A percentile compares a stretch with the other conserved stretches of the same genome.
Evolutionary conservation across 768 basidiomycete species (phyloP).

Genomic region (Russula sp.): DNA sequence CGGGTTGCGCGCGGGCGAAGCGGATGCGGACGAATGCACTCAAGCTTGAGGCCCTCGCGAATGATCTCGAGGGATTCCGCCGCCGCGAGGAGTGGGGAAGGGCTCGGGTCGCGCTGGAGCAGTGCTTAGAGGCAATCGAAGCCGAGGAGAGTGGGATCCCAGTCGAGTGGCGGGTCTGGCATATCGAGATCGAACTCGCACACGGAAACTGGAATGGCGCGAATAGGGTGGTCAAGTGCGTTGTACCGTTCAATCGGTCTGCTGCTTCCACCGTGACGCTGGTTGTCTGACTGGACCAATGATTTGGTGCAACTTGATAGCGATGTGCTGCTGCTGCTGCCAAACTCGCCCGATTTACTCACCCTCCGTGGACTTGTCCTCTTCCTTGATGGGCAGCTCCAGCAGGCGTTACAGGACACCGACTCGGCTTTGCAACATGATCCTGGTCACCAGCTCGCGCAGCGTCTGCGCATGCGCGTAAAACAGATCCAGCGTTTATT

Average conservation of each 20-base stretch:
- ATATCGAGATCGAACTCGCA: slow-evolving; percentile 69
- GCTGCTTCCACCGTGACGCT: too few species aligned
- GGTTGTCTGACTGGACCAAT: background rate
- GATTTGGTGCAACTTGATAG: slow-evolving; percentile 29
- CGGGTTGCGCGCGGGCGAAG: background rate
- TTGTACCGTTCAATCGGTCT: slow-evolving; percentile 9
- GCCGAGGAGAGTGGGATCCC: slow-evolving; percentile 71
- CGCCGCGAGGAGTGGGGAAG: slow-evolving; percentile 64
- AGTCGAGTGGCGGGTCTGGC: slow-evolving; percentile 72
- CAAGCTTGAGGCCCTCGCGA: slow-evolving; percentile 56
- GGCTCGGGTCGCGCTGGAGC: slow-evolving; percentile 73
- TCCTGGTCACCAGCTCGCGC: slow-evolving; percentile 66
- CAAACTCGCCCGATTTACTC: slow-evolving; percentile 74
- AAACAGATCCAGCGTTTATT: slow-evolving; percentile 77
- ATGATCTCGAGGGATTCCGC: slow-evolving; percentile 52
- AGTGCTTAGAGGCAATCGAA: slow-evolving; percentile 64
- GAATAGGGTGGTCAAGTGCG: slow-evolving; percentile 64
- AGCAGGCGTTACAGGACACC: slow-evolving; percentile 65
- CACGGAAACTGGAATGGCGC: slow-evolving; percentile 71
- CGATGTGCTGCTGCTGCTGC: slow-evolving; percentile 63
- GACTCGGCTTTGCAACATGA: slow-evolving; percentile 68
- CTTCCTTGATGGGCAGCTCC: slow-evolving; percentile 63
- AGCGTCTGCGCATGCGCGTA: slow-evolving; percentile 65
- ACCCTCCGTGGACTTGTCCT: slow-evolving; percentile 72
- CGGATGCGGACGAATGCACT: slow-evolving; percentile 56